Evolutionary conservation across 148 eudicot genomes (phyloP).

Genomic region (Euryodendron excelsum): DNA sequence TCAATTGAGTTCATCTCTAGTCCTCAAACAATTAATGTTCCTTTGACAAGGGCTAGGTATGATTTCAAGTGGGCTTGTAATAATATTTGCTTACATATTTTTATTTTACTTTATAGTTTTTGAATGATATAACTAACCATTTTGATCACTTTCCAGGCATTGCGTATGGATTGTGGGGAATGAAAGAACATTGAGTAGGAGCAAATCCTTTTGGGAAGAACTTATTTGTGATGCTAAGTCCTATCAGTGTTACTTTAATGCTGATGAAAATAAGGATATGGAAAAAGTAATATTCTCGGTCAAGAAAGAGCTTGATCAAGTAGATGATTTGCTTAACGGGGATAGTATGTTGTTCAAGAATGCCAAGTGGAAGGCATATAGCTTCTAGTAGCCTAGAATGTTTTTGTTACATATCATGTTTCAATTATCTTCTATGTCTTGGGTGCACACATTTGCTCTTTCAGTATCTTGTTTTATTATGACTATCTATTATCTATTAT

Average conservation of each 20-base stretch:
- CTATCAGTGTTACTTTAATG: constrained; percentile 40
- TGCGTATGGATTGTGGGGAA: constrained; percentile 66
- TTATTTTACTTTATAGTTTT: no score
- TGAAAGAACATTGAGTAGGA: constrained; percentile 28
- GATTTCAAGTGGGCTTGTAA: background rate
- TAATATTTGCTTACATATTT: background rate
- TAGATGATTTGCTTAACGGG: constrained; percentile 38
- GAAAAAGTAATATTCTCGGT: constrained; percentile 25
- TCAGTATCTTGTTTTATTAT: background rate
- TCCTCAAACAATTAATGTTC: constrained; percentile 34
- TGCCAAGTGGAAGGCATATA: constrained; percentile 42
- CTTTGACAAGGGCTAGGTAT: constrained; percentile 60
- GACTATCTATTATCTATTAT: background rate
- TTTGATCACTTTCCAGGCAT: constrained; percentile 28
- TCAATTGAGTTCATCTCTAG: constrained; percentile 35
- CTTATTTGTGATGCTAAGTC: constrained; percentile 44
- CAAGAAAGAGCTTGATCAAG: constrained; percentile 39
- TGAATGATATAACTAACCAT: background rate
- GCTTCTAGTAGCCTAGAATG: no score
- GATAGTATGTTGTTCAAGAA: constrained; percentile 32
- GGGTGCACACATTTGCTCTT: no score
- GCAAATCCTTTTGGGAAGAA: constrained; percentile 36
- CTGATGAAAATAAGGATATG: constrained; percentile 34
- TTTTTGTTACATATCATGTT: no score
- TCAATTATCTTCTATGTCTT: no score